These are phyloP conservation scores for Orbilia blumenaviensis DNA, from an alignment of 2,329 filamentous ascomycete species.

Conservation along the genomic window DNA sequence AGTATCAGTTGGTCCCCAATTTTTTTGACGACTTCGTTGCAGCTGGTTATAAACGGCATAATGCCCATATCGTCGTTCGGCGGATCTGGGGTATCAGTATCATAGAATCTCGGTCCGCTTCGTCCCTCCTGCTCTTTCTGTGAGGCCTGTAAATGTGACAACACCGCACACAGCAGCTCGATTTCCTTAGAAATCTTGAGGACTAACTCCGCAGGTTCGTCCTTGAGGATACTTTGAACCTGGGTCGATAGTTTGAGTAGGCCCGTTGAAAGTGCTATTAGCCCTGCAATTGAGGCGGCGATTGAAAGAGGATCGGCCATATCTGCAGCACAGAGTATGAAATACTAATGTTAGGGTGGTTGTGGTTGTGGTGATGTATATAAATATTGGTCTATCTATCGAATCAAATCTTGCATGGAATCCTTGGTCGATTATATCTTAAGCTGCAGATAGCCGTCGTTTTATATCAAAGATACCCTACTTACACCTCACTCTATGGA, in stretches of 20 bases:
- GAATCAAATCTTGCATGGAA: no score
- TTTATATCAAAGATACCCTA: no score
- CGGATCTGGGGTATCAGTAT: background rate
- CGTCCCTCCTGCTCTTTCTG: background rate
- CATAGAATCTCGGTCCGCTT: no score
- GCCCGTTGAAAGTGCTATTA: background rate
- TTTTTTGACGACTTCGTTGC: background rate
- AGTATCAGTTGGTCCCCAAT: background rate
- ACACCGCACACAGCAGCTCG: background rate
- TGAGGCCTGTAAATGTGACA: constrained; percentile 4
- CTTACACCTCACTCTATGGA: no score
- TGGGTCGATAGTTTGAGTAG: background rate
- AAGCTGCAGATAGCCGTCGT: no score
- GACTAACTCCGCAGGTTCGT: background rate
- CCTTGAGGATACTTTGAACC: background rate
- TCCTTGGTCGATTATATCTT: no score
- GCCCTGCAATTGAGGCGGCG: background rate
- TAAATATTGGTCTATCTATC: no score
- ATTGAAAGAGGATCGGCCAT: constrained; percentile 2
- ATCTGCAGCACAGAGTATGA: no score
- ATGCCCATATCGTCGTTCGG: no score
- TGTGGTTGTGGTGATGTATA: no score
- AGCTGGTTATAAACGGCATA: background rate
- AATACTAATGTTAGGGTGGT: no score
- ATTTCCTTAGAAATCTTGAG: background rate